Evolutionary conservation across 2,329 filamentous ascomycete species (phyloP).

Genomic region (Didymella sp.): DNA sequence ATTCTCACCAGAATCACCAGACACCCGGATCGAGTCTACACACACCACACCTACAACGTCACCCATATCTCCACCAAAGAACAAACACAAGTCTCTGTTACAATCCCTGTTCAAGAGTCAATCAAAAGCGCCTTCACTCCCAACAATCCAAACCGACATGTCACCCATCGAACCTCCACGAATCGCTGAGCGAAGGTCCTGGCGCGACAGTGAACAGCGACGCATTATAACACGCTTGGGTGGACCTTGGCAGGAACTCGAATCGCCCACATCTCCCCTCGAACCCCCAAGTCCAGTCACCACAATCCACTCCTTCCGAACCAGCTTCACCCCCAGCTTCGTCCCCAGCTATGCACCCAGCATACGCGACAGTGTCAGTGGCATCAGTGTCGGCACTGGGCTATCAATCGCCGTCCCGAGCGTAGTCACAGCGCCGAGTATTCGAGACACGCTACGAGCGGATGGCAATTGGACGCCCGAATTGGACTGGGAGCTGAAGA

Average conservation of each 20-base stretch:
- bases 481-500: constrained; percentile 30
- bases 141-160: constrained; percentile 6
- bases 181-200: constrained; percentile 22
- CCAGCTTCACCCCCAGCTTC: neutral
- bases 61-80: constrained; percentile 9
- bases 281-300: constrained; percentile 9
- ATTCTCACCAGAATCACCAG: constrained; percentile 8
- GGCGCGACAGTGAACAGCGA: constrained; percentile 31
- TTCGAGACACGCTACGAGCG: constrained; percentile 26
- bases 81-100: constrained; percentile 12
- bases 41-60: constrained; percentile 6
- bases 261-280: constrained; percentile 9
- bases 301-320: constrained; percentile 10
- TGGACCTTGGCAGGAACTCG: constrained; percentile 28
- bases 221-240: constrained; percentile 31
- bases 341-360: neutral
- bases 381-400: constrained; percentile 14
- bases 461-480: constrained; percentile 29
- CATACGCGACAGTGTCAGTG: constrained; percentile 9
- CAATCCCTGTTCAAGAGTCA: constrained; percentile 13
- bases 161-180: constrained; percentile 11
- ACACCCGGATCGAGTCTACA: constrained; percentile 1
- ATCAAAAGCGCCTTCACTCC: constrained; percentile 6
- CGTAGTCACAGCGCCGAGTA: constrained; percentile 24
- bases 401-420: constrained; percentile 16